Base-by-base conservation (phyloP, 169 alveolate species). In the Plasmodium fragile region DNA sequence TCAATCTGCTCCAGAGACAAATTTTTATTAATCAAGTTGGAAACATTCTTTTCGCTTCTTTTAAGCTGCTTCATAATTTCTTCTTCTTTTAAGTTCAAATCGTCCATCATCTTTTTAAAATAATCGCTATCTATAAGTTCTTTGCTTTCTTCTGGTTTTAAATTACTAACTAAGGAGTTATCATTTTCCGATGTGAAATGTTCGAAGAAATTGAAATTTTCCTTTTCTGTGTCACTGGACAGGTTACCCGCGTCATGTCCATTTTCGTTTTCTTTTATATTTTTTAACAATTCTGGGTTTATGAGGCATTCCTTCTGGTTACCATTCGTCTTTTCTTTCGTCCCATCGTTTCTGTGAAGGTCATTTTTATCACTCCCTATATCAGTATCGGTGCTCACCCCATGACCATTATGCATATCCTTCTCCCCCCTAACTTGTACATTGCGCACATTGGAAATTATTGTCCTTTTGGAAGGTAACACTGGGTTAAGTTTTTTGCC, bases 141-240 rank as follows among this genome's bases (percentile, higher is more conserved):
- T 87, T 77, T 87, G 32, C 93, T 87, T 53, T 87, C 52, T 87
- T 75, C 93, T 59, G 93, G 89, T 25, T 52, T 79, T 52, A 87
- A 22, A 70, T 87, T 45, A 41, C 93, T 87, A 55, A 59, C 70
- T 55, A 87, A 28, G n/a, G 90, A 18, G 22, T 87, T 78, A 32
- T 87, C 89, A 65, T 22, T 34, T 77, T 72, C 82, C 25, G 52
- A 22, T 25, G 49, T 53, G 53, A 87, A 87, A 30, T 87, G 55
- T 39, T 75, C 81, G 34, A 87, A 10, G 2, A 87, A 55, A 79
- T 87, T 43, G 52, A 77, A 45, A 59, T 65, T 43, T 32, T n/a
- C 83, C 4, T 77, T 45, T 43, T 77, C 81, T 39, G 32, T 11
- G 36, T 87, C 89, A 11, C 32, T 39, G 7, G 81, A 34, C n/a